Base-by-base conservation (phyloP, 2,329 filamentous ascomycete genomes). In the Plenodomus lindquistii region DNA sequence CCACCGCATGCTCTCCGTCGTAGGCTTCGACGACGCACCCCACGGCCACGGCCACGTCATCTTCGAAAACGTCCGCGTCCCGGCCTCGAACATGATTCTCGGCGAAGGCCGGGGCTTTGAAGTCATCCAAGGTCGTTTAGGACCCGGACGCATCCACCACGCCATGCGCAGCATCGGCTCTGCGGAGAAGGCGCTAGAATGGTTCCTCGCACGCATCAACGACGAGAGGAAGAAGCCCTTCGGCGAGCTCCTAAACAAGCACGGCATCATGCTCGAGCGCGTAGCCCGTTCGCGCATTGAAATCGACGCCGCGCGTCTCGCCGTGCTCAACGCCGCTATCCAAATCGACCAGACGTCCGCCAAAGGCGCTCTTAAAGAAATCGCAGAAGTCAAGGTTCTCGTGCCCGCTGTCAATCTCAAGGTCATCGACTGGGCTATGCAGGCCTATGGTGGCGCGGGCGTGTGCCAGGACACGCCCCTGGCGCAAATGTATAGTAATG, bases 1-100 rank as follows among this genome's bases (percentile, higher is more conserved):
- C 63, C 84, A 96, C 75, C 87, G 94, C 61, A 96, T 97, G 90
- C 80, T 99, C 46, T 87, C 82, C 42, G 93, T 97, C 57, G 96
- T 95, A 74, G 94, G 94, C 48, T 97, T 91, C 76, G 94, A 97
- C 72, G 94, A 99, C 65, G 94, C 94, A n/a, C 94, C 94, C 2
- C 94, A 99, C 73, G 94, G 94, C 46, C 94, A 99, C 76, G 94
- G 91, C 37, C 93, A 99, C 74, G 85, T 99, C 69, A 83, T 79
- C 29, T 97, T 99, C 77, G 81, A 86, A 50, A 88, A 97, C 70
- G 94, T 97, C 54, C 88, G 93, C 50, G 89, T 99, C 0, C 93
- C 93, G 7, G 85, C 80, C 24, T 78, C 79, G 64, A 94, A 89
- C 77, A 87, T 99, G 67, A 88, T 97, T 10, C 86, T 99, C 3